Conservation (phyloP, 768 basidiomycete species). For the Rhodotorula graminis region DNA sequence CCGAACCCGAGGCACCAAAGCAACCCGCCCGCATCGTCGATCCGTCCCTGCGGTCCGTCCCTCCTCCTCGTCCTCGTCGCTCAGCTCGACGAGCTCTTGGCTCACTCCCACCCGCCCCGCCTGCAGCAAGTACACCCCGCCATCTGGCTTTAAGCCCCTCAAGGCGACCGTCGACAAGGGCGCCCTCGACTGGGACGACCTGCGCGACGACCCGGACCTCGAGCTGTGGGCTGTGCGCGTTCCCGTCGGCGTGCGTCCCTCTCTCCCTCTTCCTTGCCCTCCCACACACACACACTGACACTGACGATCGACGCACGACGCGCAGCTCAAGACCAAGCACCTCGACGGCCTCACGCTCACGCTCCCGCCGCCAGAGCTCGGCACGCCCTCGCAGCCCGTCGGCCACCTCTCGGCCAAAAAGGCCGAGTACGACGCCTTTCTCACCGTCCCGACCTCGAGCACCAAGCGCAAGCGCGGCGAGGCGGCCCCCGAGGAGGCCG, state of each 20-base stretch:
- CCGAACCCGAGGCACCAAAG: conserved; percentile 3
- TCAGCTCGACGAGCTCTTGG: neutral
- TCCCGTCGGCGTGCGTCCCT: conserved; percentile 26
- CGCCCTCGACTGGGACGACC: conserved; percentile 26
- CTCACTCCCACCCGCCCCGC: too few species aligned
- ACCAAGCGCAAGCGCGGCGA: conserved; percentile 11
- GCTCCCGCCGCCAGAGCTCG: conserved; percentile 3
- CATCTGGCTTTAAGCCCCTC: conserved; percentile 10
- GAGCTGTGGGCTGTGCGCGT: conserved; percentile 36
- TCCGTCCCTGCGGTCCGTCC: conserved; percentile 7
- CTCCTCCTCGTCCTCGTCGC: neutral
- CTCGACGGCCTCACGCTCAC: conserved; percentile 30
- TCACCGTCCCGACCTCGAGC: neutral
- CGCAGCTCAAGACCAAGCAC: conserved; percentile 33
- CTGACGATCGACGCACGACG: neutral
- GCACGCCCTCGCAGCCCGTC: conserved; percentile 15
- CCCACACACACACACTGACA: too few species aligned
- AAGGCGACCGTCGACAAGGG: conserved; percentile 1
- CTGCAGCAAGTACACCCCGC: conserved; percentile 28
- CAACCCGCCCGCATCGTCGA: conserved; percentile 1
- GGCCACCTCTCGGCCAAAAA: conserved; percentile 22
- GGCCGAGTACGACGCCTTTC: conserved; percentile 24
- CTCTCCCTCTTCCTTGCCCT: too few species aligned
- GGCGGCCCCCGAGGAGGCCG: neutral
- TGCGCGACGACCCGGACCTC: conserved; percentile 23